phyloP scores from a whole-genome alignment of 2,329 filamentous ascomycete species.

The Paraphaeosphaeria minitans region DNA sequence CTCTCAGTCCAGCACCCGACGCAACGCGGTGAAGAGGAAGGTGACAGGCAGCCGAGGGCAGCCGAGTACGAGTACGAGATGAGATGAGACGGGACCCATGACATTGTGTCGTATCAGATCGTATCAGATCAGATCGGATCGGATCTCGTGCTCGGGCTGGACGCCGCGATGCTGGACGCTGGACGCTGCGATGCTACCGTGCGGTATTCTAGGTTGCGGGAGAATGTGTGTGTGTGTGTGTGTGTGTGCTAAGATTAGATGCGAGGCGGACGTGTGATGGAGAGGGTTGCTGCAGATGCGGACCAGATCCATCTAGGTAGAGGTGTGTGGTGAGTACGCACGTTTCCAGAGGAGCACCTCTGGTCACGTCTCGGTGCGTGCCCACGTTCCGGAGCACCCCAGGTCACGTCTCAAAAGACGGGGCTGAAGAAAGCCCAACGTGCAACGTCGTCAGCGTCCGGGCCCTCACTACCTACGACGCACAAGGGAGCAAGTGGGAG shows the following conservation, averaged over 20 bases:
- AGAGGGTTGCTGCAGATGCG: background rate
- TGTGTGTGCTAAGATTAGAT: slow-evolving; percentile 7
- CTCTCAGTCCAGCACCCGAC: background rate
- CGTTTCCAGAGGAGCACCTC: background rate
- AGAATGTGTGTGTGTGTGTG: background rate
- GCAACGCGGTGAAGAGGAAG: slow-evolving; percentile 1
- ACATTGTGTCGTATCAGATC: background rate
- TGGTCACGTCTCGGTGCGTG: background rate
- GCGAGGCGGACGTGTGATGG: slow-evolving; percentile 5
- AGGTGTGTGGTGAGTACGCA: background rate
- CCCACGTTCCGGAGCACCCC: no score
- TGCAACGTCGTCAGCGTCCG: background rate
- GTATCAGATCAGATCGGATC: no score
- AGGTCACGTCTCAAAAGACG: background rate
- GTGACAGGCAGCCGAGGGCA: background rate
- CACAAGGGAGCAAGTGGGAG: background rate
- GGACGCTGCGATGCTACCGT: slow-evolving; percentile 8
- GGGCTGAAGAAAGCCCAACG: background rate
- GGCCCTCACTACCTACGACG: background rate
- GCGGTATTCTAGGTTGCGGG: background rate
- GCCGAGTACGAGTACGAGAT: background rate
- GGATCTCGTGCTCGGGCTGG: background rate
- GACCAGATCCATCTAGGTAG: background rate
- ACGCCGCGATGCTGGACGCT: slow-evolving; percentile 6
- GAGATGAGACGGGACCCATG: no score